Evolutionary conservation across 768 basidiomycete genomes (phyloP), one percentile per base, ranked within the genome.

Genomic region (Bullera alba): DNA sequence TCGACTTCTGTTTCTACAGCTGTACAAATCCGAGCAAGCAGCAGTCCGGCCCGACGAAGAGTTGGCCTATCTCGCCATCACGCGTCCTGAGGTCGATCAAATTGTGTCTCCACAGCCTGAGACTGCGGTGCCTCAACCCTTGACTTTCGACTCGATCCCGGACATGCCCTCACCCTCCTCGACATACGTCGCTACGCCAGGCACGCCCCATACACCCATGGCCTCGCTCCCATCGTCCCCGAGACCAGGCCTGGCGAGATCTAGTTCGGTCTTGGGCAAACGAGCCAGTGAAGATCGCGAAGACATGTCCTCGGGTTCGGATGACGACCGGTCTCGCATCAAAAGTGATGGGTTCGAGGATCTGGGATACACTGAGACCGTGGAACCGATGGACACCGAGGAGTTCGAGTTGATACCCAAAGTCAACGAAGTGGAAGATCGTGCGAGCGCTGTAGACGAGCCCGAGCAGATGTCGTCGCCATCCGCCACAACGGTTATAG

Each of bases 1-100:
- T 6, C 57, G 64, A 6, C 28, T 61, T 21, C 54, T 65, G 2
- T 69, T 61, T 54, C 39, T 63, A n/a, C 59, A 63, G 52, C 43
- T 67, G 12, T 58, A 66, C 52, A 50, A 52, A 34, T 60, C 56
- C 14, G 62, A 70, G 29, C 35, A 46, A 2, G 49, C 67, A 4
- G 55, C 67, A 4, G 65, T 72, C 16, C 53, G 62, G 27, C 70
- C 70, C 7, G 65, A 65, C 32, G 63, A 67, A 48, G 63, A 70
- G 44, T 60, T 72, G 12, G 70, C 70, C n/a, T 70, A 70, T 38
- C 57, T 72, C 12, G 70, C 70, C 34, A 68, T 68, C 45, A 68
- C 66, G 12, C 63, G 66, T 30, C 66, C 66, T 1, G 63, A 68
- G 42, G 52, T 65, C 21, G 65, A 67, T 38, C 46, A 52, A 22